These are phyloP conservation scores for Mangifera indica DNA, from an alignment of 345 rosid genomes.

Conservation along the genomic window DNA sequence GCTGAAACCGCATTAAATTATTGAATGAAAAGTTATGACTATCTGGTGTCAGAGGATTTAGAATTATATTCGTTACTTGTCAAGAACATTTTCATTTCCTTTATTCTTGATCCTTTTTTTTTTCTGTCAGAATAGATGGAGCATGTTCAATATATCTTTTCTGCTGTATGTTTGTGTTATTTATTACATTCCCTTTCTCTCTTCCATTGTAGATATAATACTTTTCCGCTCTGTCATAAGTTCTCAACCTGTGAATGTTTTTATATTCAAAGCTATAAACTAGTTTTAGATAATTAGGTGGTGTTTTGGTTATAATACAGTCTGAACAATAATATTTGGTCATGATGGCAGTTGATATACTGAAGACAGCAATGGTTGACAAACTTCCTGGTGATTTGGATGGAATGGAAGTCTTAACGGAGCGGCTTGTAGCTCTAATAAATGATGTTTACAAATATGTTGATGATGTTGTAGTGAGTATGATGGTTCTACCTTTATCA, in stretches of 20 bases:
- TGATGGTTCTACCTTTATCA: neutral
- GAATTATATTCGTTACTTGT: too few species aligned
- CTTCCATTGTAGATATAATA: too few species aligned
- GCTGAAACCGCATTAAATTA: neutral
- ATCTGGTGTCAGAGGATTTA: neutral
- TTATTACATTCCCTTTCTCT: neutral
- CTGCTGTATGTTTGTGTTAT: neutral
- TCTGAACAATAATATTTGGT: slow-evolving; percentile 11
- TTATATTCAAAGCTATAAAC: neutral
- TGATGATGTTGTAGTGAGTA: slow-evolving; percentile 80
- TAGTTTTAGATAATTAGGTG: neutral
- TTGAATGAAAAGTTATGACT: neutral
- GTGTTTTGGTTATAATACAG: neutral
- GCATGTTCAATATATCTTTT: neutral
- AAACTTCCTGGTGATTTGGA: slow-evolving; percentile 94
- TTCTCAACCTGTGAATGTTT: neutral
- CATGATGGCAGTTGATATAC: slow-evolving; percentile 52
- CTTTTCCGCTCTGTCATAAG: neutral
- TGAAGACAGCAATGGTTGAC: slow-evolving; percentile 71
- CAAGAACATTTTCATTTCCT: neutral
- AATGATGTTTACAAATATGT: slow-evolving; percentile 78
- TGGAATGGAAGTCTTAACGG: slow-evolving; percentile 93
- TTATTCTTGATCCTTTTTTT: neutral
- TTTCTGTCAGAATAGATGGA: neutral
- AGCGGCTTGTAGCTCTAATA: slow-evolving; percentile 58